phyloP scores from a whole-genome alignment of 805 yeast species.

The Wickerhamiella azymoides region DNA sequence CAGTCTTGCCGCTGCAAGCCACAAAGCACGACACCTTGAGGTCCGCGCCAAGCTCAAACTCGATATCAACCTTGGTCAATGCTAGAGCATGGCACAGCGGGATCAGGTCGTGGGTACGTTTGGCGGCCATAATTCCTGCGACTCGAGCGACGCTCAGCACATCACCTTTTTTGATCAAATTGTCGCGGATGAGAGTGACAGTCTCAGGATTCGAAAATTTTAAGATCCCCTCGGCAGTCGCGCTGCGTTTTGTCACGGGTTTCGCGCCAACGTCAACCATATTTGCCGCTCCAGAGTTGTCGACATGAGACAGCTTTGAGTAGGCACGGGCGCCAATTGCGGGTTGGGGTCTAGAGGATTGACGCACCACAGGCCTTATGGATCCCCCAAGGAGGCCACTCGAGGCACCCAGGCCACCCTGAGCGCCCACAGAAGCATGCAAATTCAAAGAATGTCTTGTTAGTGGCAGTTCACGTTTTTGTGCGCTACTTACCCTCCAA shows the following conservation, averaged over 20 bases:
- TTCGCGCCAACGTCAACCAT: conserved; percentile 39
- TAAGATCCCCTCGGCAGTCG: conserved; percentile 33
- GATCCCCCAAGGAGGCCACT: too few relatives aligned
- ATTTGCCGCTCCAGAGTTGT: conserved; percentile 30
- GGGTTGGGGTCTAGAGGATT: too few relatives aligned
- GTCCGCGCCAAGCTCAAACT: conserved; percentile 20
- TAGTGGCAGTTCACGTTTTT: not conserved
- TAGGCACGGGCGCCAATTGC: not conserved
- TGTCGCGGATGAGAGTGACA: conserved; percentile 24
- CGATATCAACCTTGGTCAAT: conserved; percentile 30
- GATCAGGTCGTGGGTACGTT: conserved; percentile 33
- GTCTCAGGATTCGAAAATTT: conserved; percentile 27
- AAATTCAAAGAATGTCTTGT: not conserved
- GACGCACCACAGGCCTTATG: too few relatives aligned
- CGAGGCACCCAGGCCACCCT: too few relatives aligned
- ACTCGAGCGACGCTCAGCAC: conserved; percentile 36
- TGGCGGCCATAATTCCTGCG: conserved; percentile 40
- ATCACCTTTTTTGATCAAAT: conserved; percentile 38
- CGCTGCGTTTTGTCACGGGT: conserved; percentile 28
- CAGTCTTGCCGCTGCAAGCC: conserved; percentile 37
- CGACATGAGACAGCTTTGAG: conserved; percentile 28
- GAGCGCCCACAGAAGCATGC: too few relatives aligned
- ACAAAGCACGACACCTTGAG: conserved; percentile 29
- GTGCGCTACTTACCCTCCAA: conserved; percentile 33
- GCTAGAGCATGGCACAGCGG: conserved; percentile 39